Base-by-base conservation (phyloP, 148 eudicot genomes). In the Chenopodium album region DNA sequence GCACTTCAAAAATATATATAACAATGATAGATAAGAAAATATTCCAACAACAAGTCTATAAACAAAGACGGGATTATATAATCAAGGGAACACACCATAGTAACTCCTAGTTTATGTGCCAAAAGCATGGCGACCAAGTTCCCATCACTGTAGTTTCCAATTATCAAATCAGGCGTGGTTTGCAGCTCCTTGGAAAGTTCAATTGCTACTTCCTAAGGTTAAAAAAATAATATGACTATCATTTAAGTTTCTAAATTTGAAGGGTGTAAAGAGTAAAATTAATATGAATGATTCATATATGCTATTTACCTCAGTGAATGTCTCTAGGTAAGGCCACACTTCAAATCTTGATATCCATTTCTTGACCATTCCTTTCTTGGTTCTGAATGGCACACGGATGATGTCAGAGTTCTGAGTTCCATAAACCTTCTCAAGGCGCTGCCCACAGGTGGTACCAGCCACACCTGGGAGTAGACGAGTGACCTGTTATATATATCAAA, bases 321-420 rank as follows among this genome's bases (percentile, higher is more conserved):
- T 94, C 81, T 92, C 95, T 20, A 96, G 92, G 92, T 96, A 94
- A 54, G 99, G 99, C 99, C 99, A 96, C 50, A 96, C 99, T 85
- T 96, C 97, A 22, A 96, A 96, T 10, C 99, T 88, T 48, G 99
- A 96, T 79, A 96, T 96, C 99, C 99, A 96, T 84, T 84, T 91
- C 72, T 95, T 88, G 20, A 96, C 90, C 59, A 96, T 90, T 32
- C 99, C 99, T 77, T 96, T 89, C 88, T 96, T 94, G 7, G 91
- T 90, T 88, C 99, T 94, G 73, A 96, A 96, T 75, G 99, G 99
- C 7, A 96, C 98, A 56, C 99, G 91, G 76, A 96, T 92, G 47
- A 96, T 96, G 82, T 96, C 91, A 0, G 91, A 92, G 37, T 96
- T 92, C 86, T 96, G 95, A 1, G 99, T 86, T 41, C 95, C 95